Conservation (phyloP, 2,329 filamentous ascomycete species). For the Colletotrichum gigasporum region DNA sequence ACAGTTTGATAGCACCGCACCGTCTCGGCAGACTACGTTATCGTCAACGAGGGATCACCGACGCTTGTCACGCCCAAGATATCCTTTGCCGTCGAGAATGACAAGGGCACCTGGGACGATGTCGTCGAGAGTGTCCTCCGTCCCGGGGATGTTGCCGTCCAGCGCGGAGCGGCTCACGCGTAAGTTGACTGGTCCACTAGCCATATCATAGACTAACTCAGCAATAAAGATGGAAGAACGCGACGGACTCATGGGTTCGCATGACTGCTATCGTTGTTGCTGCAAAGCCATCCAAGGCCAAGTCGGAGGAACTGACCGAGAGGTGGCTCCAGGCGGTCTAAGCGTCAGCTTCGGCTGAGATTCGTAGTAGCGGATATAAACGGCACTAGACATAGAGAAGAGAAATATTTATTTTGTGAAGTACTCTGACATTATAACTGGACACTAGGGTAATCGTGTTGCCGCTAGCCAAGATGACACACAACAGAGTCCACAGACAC, state of each 20-base stretch:
- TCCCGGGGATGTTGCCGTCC: constrained; percentile 12
- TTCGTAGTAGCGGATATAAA: too few species aligned
- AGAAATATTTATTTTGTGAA: too few species aligned
- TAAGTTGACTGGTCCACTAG: not conserved
- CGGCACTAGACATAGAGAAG: too few species aligned
- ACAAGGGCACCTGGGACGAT: not conserved
- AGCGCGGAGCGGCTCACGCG: constrained; percentile 8
- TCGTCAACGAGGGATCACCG: not conserved
- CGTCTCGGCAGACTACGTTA: constrained; percentile 1
- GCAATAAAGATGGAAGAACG: constrained; percentile 10
- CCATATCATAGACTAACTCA: too few species aligned
- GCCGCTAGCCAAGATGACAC: too few species aligned
- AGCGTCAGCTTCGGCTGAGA: too few species aligned
- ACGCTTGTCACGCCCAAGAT: not conserved
- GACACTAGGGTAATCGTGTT: too few species aligned
- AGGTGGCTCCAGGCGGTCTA: not conserved
- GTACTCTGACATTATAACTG: too few species aligned
- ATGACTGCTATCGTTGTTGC: not conserved
- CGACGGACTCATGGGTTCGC: not conserved
- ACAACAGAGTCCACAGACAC: too few species aligned
- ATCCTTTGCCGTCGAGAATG: not conserved
- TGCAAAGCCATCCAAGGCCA: constrained; percentile 1
- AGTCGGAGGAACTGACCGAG: not conserved
- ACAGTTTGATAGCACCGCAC: constrained; percentile 1
- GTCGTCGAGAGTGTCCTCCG: not conserved